Evolutionary conservation across 495 filamentous ascomycete genomes (phyloP).

Genomic region (Neohortaea acidophila): DNA sequence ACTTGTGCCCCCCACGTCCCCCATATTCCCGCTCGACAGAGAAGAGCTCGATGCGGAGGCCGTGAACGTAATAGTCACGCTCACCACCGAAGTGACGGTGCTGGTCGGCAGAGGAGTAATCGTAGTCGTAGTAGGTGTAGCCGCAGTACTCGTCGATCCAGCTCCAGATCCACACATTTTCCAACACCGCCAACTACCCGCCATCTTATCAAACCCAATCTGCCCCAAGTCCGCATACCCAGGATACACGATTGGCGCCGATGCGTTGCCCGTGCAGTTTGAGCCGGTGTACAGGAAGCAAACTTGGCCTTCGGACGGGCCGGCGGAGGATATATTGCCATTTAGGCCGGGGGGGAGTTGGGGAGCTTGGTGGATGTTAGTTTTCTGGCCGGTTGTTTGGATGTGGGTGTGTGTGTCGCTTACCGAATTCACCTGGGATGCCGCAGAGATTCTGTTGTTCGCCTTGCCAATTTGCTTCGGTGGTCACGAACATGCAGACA

Average conservation of each 20-base stretch:
- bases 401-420: not conserved
- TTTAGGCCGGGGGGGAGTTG: conserved; percentile 3
- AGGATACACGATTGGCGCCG: conserved; percentile 11
- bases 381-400: not conserved
- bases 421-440: conserved; percentile 8
- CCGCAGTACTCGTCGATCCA: not conserved
- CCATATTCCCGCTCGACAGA: not conserved
- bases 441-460: conserved; percentile 11
- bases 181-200: conserved; percentile 12
- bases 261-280: conserved; percentile 4
- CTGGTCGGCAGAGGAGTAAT: not conserved
- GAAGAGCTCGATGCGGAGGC: not conserved
- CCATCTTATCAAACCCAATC: conserved; percentile 8
- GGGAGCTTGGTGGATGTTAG: not conserved
- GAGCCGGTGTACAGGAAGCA: conserved; percentile 10
- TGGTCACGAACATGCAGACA: conserved; percentile 8
- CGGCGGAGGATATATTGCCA: conserved; percentile 12
- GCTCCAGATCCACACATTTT: conserved; percentile 7
- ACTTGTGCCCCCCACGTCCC: not conserved
- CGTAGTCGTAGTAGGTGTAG: not conserved
- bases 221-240: conserved; percentile 7
- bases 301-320: conserved; percentile 5
- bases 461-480: conserved; percentile 6
- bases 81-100: not conserved
- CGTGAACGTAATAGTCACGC: not conserved